Evolutionary conservation across 2,329 filamentous ascomycete species (phyloP).

Genomic region (Xylariaceae sp.): DNA sequence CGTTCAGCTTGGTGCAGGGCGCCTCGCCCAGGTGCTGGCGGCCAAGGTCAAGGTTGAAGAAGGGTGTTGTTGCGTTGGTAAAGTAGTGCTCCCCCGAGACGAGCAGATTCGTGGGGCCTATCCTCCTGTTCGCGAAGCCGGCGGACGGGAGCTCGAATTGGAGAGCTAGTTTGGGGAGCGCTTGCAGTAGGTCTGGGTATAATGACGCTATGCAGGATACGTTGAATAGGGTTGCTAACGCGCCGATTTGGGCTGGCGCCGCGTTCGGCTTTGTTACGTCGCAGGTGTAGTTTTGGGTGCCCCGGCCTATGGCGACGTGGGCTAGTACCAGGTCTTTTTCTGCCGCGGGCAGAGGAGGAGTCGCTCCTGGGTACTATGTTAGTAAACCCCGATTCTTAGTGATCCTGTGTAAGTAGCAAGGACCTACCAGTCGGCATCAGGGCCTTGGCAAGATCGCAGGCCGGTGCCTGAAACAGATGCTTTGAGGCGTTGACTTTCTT

Average conservation of each 20-base stretch:
- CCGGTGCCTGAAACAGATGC: slow-evolving; percentile 38
- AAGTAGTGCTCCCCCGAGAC: slow-evolving; percentile 82
- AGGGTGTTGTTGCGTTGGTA: slow-evolving; percentile 62
- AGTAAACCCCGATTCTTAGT: slow-evolving; percentile 12
- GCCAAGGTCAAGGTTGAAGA: slow-evolving; percentile 70
- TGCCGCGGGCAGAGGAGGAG: slow-evolving; percentile 55
- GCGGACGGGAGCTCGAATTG: slow-evolving; percentile 51
- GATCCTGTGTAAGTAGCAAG: background rate
- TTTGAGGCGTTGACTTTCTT: slow-evolving; percentile 49
- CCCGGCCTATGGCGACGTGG: slow-evolving; percentile 81
- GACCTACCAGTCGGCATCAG: slow-evolving; percentile 47
- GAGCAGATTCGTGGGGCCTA: slow-evolving; percentile 56
- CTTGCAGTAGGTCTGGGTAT: slow-evolving; percentile 61
- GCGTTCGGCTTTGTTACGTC: slow-evolving; percentile 54
- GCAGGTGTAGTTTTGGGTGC: slow-evolving; percentile 94
- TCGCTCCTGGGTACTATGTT: slow-evolving; percentile 41
- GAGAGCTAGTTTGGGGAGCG: slow-evolving; percentile 64
- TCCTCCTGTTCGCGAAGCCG: slow-evolving; percentile 22
- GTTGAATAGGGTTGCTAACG: slow-evolving; percentile 82
- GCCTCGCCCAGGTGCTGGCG: slow-evolving; percentile 55
- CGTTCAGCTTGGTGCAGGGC: slow-evolving; percentile 58
- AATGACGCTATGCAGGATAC: slow-evolving; percentile 71
- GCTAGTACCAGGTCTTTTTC: slow-evolving; percentile 58
- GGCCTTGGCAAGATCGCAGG: slow-evolving; percentile 53
- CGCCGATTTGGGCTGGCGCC: slow-evolving; percentile 63